phyloP scores from a whole-genome alignment of 495 filamentous ascomycete genomes.

The Penicillium egyptiacum region DNA sequence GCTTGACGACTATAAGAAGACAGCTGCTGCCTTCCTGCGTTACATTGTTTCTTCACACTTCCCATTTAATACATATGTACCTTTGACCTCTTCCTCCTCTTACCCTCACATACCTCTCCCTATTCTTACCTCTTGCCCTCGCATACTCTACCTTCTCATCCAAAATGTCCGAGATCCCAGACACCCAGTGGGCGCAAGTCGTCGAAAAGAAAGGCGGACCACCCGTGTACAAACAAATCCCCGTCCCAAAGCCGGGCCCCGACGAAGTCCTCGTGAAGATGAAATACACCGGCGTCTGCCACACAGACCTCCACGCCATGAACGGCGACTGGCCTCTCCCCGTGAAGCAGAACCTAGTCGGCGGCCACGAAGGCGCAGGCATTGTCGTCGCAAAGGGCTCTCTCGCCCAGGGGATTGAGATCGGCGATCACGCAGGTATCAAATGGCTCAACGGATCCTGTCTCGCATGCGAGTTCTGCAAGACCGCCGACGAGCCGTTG shows the following conservation, averaged over 20 bases:
- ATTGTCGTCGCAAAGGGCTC: conserved; percentile 77
- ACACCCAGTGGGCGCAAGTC: conserved; percentile 84
- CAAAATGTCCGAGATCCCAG: conserved; percentile 54
- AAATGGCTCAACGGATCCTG: conserved; percentile 92
- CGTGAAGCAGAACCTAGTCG: conserved; percentile 80
- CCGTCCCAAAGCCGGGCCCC: conserved; percentile 72
- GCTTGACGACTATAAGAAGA: conserved; percentile 1
- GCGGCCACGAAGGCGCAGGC: conserved; percentile 92
- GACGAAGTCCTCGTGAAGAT: conserved; percentile 91
- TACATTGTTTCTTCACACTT: background rate
- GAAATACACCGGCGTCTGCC: conserved; percentile 91
- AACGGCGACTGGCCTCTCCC: conserved; percentile 85
- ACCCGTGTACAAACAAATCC: conserved; percentile 77
- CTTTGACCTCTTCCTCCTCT: background rate
- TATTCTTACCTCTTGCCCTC: too few species aligned
- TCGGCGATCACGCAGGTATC: conserved; percentile 81
- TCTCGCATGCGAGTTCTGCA: conserved; percentile 77
- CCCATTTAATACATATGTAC: background rate
- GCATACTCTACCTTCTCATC: too few species aligned
- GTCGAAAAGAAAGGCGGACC: conserved; percentile 74
- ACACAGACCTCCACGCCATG: conserved; percentile 83
- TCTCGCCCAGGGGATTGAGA: conserved; percentile 67
- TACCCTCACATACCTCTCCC: too few species aligned
- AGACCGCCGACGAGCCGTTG: conserved; percentile 70
- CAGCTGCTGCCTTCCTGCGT: background rate